These are phyloP conservation scores for Ilyonectria destructans DNA, from an alignment of 2,329 filamentous ascomycete species.

Conservation along the genomic window DNA sequence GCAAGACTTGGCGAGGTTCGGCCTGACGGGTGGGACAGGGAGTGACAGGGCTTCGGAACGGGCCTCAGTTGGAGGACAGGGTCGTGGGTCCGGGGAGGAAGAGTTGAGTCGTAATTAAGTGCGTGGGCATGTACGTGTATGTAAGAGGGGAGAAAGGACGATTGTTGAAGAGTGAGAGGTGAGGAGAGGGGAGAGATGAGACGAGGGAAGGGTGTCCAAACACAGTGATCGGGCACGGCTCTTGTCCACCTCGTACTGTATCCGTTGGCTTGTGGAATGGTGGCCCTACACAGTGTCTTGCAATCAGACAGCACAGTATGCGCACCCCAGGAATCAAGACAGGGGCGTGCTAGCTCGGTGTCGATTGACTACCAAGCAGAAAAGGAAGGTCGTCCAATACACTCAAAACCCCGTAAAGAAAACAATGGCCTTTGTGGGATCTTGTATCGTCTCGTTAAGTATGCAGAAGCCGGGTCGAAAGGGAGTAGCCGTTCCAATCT, in stretches of 20 bases:
- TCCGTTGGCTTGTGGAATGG: neutral
- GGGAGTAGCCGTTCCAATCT: neutral
- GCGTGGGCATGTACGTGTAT: neutral
- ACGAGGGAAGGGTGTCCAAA: slow-evolving; percentile 12
- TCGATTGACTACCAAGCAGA: neutral
- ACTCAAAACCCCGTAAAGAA: neutral
- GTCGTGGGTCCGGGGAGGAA: neutral
- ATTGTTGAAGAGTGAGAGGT: neutral
- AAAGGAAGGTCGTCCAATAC: neutral
- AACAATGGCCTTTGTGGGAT: neutral
- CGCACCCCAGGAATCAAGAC: slow-evolving; percentile 9
- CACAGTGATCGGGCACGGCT: slow-evolving; percentile 12
- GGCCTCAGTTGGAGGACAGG: neutral
- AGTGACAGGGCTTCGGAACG: neutral
- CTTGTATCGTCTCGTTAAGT: slow-evolving; percentile 13
- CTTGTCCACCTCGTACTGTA: neutral
- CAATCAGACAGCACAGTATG: slow-evolving; percentile 5
- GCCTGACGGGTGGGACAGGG: neutral
- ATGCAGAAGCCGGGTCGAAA: neutral
- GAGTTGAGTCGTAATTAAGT: neutral
- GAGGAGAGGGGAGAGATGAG: slow-evolving; percentile 4
- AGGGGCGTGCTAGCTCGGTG: slow-evolving; percentile 1
- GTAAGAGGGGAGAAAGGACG: neutral
- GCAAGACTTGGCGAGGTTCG: neutral
- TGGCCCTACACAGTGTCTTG: slow-evolving; percentile 5